A percentile compares a stretch with the other conserved stretches of the same genome.
Conservation (phyloP, 192 early-diverging fungal species). For the Podila clonocystis region DNA sequence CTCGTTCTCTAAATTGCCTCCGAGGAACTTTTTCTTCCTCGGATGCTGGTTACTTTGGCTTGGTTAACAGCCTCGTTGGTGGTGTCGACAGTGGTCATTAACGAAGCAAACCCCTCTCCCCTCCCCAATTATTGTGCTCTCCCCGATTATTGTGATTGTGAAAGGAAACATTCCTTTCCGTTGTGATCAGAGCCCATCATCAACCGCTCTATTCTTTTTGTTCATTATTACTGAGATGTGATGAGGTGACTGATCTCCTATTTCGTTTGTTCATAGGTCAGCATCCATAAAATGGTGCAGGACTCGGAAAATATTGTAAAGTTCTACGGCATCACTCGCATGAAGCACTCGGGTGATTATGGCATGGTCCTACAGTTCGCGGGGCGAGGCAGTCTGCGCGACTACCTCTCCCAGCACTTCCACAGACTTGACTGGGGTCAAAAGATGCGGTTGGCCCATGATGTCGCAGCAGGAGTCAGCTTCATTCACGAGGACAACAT, state of each 20-base stretch:
- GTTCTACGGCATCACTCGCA: constrained; percentile 43
- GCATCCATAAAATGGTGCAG: constrained; percentile 37
- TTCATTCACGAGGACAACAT: constrained; percentile 52
- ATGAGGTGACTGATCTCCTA: neutral
- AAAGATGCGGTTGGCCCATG: constrained; percentile 35
- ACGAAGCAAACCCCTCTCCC: too few relatives aligned
- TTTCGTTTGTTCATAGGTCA: constrained; percentile 11
- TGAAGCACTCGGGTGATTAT: constrained; percentile 38
- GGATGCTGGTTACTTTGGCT: too few relatives aligned
- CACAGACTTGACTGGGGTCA: constrained; percentile 27
- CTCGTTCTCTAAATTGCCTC: too few relatives aligned
- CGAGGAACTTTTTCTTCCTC: too few relatives aligned
- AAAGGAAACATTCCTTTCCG: neutral
- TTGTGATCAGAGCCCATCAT: neutral
- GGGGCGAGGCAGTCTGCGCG: constrained; percentile 38
- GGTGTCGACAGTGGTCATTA: too few relatives aligned
- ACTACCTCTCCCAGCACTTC: constrained; percentile 46
- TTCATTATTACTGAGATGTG: neutral
- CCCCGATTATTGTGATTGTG: too few relatives aligned
- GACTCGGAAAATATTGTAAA: constrained; percentile 50
- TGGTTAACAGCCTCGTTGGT: too few relatives aligned
- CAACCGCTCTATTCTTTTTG: neutral
- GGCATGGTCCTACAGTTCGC: constrained; percentile 52
- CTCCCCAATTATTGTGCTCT: too few relatives aligned
- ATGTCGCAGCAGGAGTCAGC: constrained; percentile 45